Base-by-base conservation (phyloP, 805 yeast genomes). In the Phaffomyces thermotolerans region DNA sequence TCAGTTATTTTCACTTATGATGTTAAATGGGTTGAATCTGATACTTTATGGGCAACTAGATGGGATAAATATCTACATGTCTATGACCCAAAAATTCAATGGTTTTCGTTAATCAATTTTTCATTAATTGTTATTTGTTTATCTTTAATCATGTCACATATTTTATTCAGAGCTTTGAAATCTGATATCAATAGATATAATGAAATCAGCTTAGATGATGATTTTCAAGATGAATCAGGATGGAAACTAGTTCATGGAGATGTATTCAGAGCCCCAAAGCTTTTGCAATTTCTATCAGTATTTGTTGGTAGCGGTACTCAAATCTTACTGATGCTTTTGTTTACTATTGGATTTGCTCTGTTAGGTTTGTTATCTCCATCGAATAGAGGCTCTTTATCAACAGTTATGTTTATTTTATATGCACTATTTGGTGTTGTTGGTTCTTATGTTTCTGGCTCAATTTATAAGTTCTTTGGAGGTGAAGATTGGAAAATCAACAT, bases 171-270 rank as follows among this genome's bases (percentile, higher is more conserved):
- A 54, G 85, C 96, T 34, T 72, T 93, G 59, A 84, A 78, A 60
- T 82, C 77, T 58, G 99, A 93, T 62, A 86, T 93, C 54, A 74
- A 82, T 45, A 81, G 84, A 56, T 93, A 93, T 66, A 91, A 91
- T 60, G 95, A 86, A 60, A 76, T 91, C 51, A 88, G 85, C 59
- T 73, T 91, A 54, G 93, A 85, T 59, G 88, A 82, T 54, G 95
- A 85, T 45, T 77, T 88, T 42, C 81, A 87, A 49, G 96, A 89
- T 57, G 98, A 93, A 62, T 76, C 89, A 59, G 99, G 99, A 34
- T 93, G 99, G 99, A 93, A 93, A 62, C 73, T 93, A 51, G 82
- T 89, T 34, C 95, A 90, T 56, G 98, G 97, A 49, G 98, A 91
- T 62, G 89, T 91, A 27, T 91, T 91, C 69, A 78, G 98, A 63